These are phyloP conservation scores for Mycena kentingensis DNA, from an alignment of 768 basidiomycete genomes.

Conservation along the genomic window DNA sequence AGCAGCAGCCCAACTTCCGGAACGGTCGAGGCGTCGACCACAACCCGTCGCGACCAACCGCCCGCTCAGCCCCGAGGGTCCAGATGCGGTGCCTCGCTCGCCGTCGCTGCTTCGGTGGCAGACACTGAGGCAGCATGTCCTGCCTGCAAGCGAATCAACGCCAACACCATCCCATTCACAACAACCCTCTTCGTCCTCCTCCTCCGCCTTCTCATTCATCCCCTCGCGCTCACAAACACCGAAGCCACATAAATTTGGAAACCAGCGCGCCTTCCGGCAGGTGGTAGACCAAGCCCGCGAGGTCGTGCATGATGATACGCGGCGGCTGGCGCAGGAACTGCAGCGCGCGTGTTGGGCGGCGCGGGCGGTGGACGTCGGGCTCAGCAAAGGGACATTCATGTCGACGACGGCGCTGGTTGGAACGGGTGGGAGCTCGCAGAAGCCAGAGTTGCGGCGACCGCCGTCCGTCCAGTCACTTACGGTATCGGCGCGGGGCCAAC, in stretches of 20 bases:
- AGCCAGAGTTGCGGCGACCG: constrained; percentile 44
- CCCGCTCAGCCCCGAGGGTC: constrained; percentile 54
- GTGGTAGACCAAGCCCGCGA: constrained; percentile 67
- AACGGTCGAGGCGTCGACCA: constrained; percentile 18
- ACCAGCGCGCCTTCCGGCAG: constrained; percentile 57
- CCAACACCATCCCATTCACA: constrained; percentile 30
- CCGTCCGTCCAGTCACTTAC: constrained; percentile 42
- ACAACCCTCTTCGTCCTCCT: constrained; percentile 31
- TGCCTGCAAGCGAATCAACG: constrained; percentile 34
- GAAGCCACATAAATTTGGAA: constrained; percentile 52
- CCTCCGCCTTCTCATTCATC: constrained; percentile 24
- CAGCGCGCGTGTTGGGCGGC: constrained; percentile 55
- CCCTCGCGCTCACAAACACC: constrained; percentile 37
- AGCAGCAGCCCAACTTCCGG: too few relatives aligned
- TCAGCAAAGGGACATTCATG: constrained; percentile 43
- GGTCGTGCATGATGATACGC: constrained; percentile 47
- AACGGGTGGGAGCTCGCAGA: constrained; percentile 28
- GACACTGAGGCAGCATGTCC: constrained; percentile 53
- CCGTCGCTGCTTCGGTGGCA: constrained; percentile 54
- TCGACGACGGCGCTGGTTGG: constrained; percentile 37
- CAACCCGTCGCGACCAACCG: constrained; percentile 14
- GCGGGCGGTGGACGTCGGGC: constrained; percentile 45
- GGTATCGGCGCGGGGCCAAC: constrained; percentile 23
- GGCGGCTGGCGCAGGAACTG: constrained; percentile 57
- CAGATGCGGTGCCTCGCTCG: constrained; percentile 42